Evolutionary conservation across 371 early-diverging fungal genomes (phyloP).

Genomic region (Capniomyces stellatus): DNA sequence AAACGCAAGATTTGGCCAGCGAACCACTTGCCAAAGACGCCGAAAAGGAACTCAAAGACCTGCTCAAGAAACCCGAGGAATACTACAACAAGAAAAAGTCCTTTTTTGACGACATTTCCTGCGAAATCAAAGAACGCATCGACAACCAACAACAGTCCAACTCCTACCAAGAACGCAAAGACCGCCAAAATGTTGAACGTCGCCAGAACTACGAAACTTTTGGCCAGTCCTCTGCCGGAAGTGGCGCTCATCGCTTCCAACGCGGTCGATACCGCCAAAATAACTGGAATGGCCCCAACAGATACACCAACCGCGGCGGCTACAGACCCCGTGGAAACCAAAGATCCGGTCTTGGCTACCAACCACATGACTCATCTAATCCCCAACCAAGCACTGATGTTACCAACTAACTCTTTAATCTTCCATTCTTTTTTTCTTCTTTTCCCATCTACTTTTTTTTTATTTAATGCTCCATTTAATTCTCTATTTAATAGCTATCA

Average conservation of each 20-base stretch:
- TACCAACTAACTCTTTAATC: no score
- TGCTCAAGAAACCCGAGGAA: conserved; percentile 29
- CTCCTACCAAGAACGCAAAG: conserved; percentile 43
- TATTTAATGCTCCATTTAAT: no score
- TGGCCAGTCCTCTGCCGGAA: conserved; percentile 26
- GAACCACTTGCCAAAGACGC: neutral
- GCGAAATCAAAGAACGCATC: conserved; percentile 80
- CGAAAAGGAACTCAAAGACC: neutral
- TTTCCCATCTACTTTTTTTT: no score
- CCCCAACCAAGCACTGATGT: no score
- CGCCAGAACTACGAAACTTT: conserved; percentile 85
- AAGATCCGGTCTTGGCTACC: no score
- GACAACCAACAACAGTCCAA: conserved; percentile 30
- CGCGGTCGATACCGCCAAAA: neutral
- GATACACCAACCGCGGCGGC: no score
- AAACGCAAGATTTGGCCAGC: conserved; percentile 2
- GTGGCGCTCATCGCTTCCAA: neutral
- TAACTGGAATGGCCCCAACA: no score
- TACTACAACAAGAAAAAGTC: conserved; percentile 59
- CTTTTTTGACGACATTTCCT: conserved; percentile 95
- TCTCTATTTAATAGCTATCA: no score
- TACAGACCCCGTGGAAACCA: no score
- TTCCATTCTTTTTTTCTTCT: no score
- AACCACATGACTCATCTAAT: no score
- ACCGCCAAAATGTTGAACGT: conserved; percentile 67